Conservation (phyloP, 495 filamentous ascomycete genomes). For the Astrocystis sublimbata region DNA sequence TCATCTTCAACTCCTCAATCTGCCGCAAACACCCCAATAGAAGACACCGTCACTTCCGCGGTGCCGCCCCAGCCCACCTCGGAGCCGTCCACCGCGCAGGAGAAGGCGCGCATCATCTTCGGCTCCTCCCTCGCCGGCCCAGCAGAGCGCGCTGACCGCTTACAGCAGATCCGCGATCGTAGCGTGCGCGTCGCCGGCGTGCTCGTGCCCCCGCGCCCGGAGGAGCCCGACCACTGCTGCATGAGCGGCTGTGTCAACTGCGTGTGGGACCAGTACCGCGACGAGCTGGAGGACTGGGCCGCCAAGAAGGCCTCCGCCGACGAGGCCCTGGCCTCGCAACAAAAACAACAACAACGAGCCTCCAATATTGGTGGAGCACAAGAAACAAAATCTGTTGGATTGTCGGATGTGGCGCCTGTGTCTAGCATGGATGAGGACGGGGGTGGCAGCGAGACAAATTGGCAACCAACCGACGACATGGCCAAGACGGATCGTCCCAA, state of each 20-base stretch:
- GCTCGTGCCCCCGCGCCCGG: conserved; percentile 75
- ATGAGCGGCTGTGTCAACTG: conserved; percentile 99
- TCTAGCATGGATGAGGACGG: conserved; percentile 80
- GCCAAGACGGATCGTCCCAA: conserved; percentile 27
- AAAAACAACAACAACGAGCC: neutral
- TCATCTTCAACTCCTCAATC: too few relatives aligned
- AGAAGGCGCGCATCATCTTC: conserved; percentile 72
- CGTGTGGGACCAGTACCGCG: conserved; percentile 89
- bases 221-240: conserved; percentile 97
- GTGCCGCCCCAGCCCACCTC: conserved; percentile 29
- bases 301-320: conserved; percentile 57
- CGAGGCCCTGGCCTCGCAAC: conserved; percentile 34
- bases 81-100: conserved; percentile 41
- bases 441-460: conserved; percentile 68
- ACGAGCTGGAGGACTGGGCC: conserved; percentile 90
- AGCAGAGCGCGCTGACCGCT: conserved; percentile 63
- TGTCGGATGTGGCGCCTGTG: neutral
- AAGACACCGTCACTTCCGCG: conserved; percentile 22
- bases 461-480: conserved; percentile 47
- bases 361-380: neutral
- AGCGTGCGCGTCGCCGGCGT: conserved; percentile 73
- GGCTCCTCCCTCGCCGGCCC: conserved; percentile 68
- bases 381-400: neutral
- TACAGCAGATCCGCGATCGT: conserved; percentile 53
- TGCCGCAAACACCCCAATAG: too few relatives aligned